phyloP scores from a whole-genome alignment of 768 basidiomycete genomes.

The Crassisporium funariophilum region DNA sequence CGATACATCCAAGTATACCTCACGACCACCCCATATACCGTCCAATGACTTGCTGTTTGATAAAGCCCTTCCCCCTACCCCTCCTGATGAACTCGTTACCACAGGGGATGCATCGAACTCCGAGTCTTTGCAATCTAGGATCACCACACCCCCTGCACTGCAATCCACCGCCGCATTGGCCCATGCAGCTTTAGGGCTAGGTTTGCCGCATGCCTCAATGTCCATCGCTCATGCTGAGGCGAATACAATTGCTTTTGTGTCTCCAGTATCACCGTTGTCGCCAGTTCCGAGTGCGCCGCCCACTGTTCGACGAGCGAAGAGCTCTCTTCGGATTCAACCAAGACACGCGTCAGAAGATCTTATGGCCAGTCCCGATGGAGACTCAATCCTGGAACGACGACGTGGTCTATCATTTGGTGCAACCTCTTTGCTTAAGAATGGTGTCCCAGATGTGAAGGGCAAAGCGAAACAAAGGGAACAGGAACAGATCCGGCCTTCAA shows the following conservation, averaged over 20 bases:
- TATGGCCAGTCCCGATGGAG: conserved; percentile 15
- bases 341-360: conserved; percentile 29
- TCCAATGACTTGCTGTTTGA: conserved; percentile 32
- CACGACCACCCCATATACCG: conserved; percentile 3
- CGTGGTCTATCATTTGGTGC: conserved; percentile 64
- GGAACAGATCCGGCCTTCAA: conserved; percentile 19
- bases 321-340: conserved; percentile 39
- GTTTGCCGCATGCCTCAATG: conserved; percentile 51
- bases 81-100: conserved; percentile 29
- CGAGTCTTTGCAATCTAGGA: conserved; percentile 6
- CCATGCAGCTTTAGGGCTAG: conserved; percentile 60
- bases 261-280: conserved; percentile 24
- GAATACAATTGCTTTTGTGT: conserved; percentile 49
- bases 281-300: conserved; percentile 15
- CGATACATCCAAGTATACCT: conserved; percentile 12
- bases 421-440: conserved; percentile 38
- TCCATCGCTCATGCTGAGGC: conserved; percentile 48
- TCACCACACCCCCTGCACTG: conserved; percentile 11
- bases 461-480: conserved; percentile 44
- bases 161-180: conserved; percentile 46
- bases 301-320: conserved; percentile 53
- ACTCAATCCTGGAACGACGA: conserved; percentile 30
- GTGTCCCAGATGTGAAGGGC: conserved; percentile 41
- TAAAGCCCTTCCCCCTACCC: conserved; percentile 57
- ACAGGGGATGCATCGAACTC: no score